Percentiles rank a stretch among this genome's conserved stretches.
These are phyloP conservation scores for Saccharomycopsis amapae DNA, from an alignment of 805 yeast species.

Conservation along the genomic window DNA sequence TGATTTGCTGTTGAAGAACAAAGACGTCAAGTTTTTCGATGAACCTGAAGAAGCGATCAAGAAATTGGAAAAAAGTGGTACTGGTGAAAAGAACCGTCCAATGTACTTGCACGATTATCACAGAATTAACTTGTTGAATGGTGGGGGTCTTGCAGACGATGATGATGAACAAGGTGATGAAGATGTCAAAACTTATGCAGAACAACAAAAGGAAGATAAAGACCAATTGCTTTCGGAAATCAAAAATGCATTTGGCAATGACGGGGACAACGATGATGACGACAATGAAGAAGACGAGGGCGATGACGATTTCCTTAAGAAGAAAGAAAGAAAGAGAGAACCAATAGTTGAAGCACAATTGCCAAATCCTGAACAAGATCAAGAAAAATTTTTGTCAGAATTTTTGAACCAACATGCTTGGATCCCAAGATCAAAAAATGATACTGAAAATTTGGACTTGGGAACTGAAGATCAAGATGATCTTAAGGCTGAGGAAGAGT, in stretches of 20 bases:
- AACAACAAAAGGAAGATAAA: constrained; percentile 71
- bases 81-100: constrained; percentile 52
- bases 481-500: constrained; percentile 72
- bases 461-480: constrained; percentile 31
- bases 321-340: constrained; percentile 39
- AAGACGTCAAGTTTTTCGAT: constrained; percentile 66
- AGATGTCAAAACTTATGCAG: constrained; percentile 51
- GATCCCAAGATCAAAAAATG: constrained; percentile 70
- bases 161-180: constrained; percentile 40
- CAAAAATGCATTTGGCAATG: constrained; percentile 54
- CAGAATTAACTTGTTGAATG: constrained; percentile 70
- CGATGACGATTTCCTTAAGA: constrained; percentile 49
- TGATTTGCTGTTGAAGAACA: constrained; percentile 60
- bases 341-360: constrained; percentile 31
- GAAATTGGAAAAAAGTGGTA: constrained; percentile 22
- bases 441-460: constrained; percentile 37
- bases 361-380: constrained; percentile 62
- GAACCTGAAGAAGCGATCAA: constrained; percentile 42
- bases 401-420: constrained; percentile 78
- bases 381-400: constrained; percentile 63
- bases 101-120: constrained; percentile 89
- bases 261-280: constrained; percentile 37
- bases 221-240: constrained; percentile 69
- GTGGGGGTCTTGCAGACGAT: constrained; percentile 49
- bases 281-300: constrained; percentile 37